Percentiles rank a stretch among this genome's conserved stretches.
Conservation (phyloP, 495 filamentous ascomycete species). For the Lepraria neglecta region DNA sequence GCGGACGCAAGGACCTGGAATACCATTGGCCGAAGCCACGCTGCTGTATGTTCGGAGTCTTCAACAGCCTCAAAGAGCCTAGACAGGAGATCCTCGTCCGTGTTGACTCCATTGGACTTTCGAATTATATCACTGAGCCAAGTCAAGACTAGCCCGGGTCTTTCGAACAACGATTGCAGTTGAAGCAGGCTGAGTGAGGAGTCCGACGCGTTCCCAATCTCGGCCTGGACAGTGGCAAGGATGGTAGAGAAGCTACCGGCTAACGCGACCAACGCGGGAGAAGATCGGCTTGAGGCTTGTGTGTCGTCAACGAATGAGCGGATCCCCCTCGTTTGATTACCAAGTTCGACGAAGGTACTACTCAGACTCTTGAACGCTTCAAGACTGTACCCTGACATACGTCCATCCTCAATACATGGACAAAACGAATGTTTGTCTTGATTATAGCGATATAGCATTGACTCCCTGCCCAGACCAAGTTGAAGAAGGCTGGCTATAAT, state of each 20-base stretch:
- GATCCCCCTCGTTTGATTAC: slow-evolving; percentile 50
- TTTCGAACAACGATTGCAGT: slow-evolving; percentile 58
- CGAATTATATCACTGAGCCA: slow-evolving; percentile 55
- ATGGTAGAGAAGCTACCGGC: slow-evolving; percentile 52
- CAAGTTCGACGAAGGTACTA: slow-evolving; percentile 51
- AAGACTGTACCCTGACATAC: slow-evolving; percentile 64
- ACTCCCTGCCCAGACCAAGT: slow-evolving; percentile 74
- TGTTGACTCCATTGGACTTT: slow-evolving; percentile 45
- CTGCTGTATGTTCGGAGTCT: slow-evolving; percentile 54
- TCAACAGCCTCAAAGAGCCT: slow-evolving; percentile 58
- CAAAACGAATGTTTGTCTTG: slow-evolving; percentile 50
- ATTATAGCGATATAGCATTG: slow-evolving; percentile 69
- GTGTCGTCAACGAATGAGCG: slow-evolving; percentile 46
- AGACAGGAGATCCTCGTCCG: slow-evolving; percentile 66
- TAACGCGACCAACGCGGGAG: slow-evolving; percentile 54
- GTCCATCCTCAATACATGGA: slow-evolving; percentile 47
- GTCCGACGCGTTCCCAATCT: slow-evolving; percentile 42
- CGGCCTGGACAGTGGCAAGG: slow-evolving; percentile 49
- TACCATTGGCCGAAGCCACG: slow-evolving; percentile 55
- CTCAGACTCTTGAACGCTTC: slow-evolving; percentile 52
- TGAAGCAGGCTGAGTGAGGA: slow-evolving; percentile 54
- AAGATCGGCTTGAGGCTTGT: slow-evolving; percentile 31
- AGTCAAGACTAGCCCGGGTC: slow-evolving; percentile 55
- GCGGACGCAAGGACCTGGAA: slow-evolving; percentile 60
- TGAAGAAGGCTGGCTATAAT: slow-evolving; percentile 44